These are phyloP conservation scores for Wickerhamiella allomyrinae DNA, from an alignment of 805 yeast species.

Conservation along the genomic window DNA sequence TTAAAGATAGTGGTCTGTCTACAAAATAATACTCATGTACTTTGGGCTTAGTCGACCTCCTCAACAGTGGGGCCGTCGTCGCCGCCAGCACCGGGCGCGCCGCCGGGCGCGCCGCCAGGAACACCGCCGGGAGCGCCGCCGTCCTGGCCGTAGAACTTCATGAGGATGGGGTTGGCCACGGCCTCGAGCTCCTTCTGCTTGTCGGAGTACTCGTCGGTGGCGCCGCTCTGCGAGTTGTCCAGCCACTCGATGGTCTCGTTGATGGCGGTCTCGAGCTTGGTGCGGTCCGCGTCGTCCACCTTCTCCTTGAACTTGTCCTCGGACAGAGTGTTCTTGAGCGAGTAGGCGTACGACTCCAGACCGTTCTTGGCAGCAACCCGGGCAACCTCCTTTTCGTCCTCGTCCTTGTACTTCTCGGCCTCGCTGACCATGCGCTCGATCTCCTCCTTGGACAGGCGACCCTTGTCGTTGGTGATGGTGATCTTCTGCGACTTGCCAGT, in stretches of 20 bases:
- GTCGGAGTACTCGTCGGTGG: slow-evolving; percentile 82
- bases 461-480: slow-evolving; percentile 96
- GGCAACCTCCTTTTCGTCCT: slow-evolving; percentile 86
- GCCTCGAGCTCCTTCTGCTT: slow-evolving; percentile 93
- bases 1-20: background rate
- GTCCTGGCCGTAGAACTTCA: slow-evolving; percentile 76
- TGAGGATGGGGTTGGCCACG: slow-evolving; percentile 91
- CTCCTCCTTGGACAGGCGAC: slow-evolving; percentile 94
- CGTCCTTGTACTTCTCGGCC: slow-evolving; percentile 95
- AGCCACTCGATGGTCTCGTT: slow-evolving; percentile 44
- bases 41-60: slow-evolving; percentile 48
- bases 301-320: slow-evolving; percentile 71
- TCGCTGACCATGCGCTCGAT: slow-evolving; percentile 95
- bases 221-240: slow-evolving; percentile 83
- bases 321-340: slow-evolving; percentile 67
- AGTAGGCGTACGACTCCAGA: slow-evolving; percentile 89
- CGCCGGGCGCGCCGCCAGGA: slow-evolving; percentile 60
- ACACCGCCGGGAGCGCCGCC: slow-evolving; percentile 70
- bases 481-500: slow-evolving; percentile 96
- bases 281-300: slow-evolving; percentile 22
- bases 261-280: slow-evolving; percentile 20
- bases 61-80: slow-evolving; percentile 59
- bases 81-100: slow-evolving; percentile 34
- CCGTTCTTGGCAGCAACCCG: slow-evolving; percentile 92
- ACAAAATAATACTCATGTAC: background rate